Conservation (phyloP, 805 yeast genomes). For the Tetrapisispora namnaoensis region DNA sequence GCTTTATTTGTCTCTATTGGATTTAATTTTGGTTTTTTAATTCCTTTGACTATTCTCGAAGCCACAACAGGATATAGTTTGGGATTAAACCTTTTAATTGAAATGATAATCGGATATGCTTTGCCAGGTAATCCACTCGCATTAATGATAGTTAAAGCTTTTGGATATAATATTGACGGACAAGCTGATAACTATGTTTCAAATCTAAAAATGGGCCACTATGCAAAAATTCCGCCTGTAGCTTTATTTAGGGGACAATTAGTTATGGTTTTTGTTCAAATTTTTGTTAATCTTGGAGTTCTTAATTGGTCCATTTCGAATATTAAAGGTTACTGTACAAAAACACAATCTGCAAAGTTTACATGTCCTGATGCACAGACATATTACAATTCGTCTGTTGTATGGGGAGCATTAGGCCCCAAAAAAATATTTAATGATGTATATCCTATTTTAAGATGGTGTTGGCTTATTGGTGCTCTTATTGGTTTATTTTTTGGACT, state of each 20-base stretch:
- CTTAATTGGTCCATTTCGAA: constrained; percentile 30
- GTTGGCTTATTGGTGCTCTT: constrained; percentile 49
- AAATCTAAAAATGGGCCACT: constrained; percentile 49
- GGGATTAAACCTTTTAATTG: constrained; percentile 45
- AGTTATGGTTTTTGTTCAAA: constrained; percentile 27
- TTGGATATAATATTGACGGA: constrained; percentile 50
- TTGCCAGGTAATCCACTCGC: constrained; percentile 48
- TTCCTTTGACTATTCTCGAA: constrained; percentile 41
- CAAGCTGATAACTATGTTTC: constrained; percentile 55
- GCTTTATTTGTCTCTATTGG: constrained; percentile 44
- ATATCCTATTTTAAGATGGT: constrained; percentile 54
- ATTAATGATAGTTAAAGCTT: constrained; percentile 41
- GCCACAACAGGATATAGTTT: constrained; percentile 40
- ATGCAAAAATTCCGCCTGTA: constrained; percentile 48
- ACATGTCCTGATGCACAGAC: constrained; percentile 34
- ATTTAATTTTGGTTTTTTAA: constrained; percentile 40
- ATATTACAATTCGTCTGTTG: constrained; percentile 42
- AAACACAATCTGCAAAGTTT: constrained; percentile 32
- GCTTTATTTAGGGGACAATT: constrained; percentile 43
- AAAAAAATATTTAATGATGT: constrained; percentile 45
- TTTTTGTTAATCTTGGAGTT: constrained; percentile 27
- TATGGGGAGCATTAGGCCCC: constrained; percentile 50
- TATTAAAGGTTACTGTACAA: constrained; percentile 29
- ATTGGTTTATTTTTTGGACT: constrained; percentile 26
- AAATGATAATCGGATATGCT: constrained; percentile 48